Evolutionary conservation across 176 grass and related monocot species (phyloP), one percentile per base, ranked within the genome.

Genomic region (Rhynchospora pubera): DNA sequence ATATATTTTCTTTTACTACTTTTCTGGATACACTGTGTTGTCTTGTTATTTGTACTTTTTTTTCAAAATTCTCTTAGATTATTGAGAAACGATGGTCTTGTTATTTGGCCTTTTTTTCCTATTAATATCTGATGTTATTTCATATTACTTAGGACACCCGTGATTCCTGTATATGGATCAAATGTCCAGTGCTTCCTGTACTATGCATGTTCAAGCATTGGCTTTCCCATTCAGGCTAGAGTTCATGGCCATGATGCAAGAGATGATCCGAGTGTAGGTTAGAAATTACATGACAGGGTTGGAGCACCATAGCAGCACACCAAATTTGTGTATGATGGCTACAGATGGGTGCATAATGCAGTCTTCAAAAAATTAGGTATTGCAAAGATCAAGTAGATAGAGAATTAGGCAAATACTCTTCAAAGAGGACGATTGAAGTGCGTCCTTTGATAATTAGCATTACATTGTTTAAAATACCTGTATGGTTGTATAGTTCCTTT

Each of bases 221-320:
- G 23, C 51, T 15, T 79, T 85, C 43, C 82, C 85, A 0, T 92
- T 92, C 76, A 84, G 67, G 59, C 28, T 57, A 0, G 90, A 97
- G 48, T 92, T 94, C 80, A 75, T 92, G 46, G 63, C 89, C 2
- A 83, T 92, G 88, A 91, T 94, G 92, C 90, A 94, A 65, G 95
- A 92, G 61, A 97, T 97, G 95, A 92, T 97, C 83, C 90, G 90
- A 30, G 92, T 79, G 57, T 91, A 97, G 82, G 94, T 97, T 70
- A 83, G 85, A 60, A 97, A 92, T 85, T 97, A 97, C 89, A 90
- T 93, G 90, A 76, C 81, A 39, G 88, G 86, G 3, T 21, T 86
- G 19, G 84, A 85, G 32, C 79, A 81, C 6, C 60, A 62, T 3
- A 50, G 28, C 8, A 10, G 16, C 59, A 19, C 55, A 0, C 11